A percentile compares a stretch with the other conserved stretches of the same genome.
Evolutionary conservation across 306 rosid species (phyloP).

Genomic region (Prunus davidiana): DNA sequence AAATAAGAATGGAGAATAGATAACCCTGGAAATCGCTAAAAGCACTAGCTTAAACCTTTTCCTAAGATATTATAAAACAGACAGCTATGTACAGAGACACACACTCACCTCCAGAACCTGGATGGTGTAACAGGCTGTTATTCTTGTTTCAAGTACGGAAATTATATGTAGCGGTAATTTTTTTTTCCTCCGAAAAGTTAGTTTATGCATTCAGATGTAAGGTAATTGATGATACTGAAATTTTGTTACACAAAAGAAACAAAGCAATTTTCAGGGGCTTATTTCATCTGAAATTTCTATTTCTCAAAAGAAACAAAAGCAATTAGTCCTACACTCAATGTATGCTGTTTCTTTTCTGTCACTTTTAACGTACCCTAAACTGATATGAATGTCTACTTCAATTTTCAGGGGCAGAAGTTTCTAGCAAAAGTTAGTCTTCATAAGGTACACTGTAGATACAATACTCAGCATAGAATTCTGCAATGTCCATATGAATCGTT

Average conservation of each 20-base stretch:
- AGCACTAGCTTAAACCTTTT: background rate
- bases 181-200: background rate
- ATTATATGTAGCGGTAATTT: background rate
- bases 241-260: too few species aligned
- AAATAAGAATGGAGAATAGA: background rate
- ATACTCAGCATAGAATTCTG: background rate
- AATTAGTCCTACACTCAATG: too few species aligned
- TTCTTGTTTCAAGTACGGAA: background rate
- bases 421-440: conserved; percentile 65
- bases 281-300: background rate
- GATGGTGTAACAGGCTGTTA: background rate
- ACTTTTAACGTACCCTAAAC: conserved; percentile 12
- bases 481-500: background rate
- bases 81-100: background rate
- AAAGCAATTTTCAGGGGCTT: background rate
- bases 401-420: conserved; percentile 71
- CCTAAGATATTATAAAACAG: background rate
- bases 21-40: background rate
- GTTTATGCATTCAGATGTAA: background rate
- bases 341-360: background rate
- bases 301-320: too few species aligned
- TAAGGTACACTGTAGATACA: conserved; percentile 49
- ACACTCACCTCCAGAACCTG: background rate
- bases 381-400: conserved; percentile 17
- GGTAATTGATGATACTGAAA: background rate